Conservation (phyloP, 1,139 yeast species). For the Candida buenavistaensis region DNA sequence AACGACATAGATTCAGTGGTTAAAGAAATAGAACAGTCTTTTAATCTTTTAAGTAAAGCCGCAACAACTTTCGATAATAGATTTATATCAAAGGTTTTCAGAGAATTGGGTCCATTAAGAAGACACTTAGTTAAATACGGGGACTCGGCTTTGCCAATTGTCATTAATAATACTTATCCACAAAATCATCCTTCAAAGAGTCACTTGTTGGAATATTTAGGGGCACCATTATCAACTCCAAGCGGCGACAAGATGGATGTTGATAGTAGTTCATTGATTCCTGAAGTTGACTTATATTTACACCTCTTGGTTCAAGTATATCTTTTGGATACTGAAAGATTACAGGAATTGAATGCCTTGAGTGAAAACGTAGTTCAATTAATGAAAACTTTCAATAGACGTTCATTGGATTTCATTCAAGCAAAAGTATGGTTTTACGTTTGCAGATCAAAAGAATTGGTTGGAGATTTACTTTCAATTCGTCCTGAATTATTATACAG, state of each 20-base stretch:
- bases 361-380: constrained; percentile 55
- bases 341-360: constrained; percentile 50
- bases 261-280: constrained; percentile 23
- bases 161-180: constrained; percentile 53
- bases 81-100: constrained; percentile 78
- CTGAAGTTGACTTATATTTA: constrained; percentile 80
- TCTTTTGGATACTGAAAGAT: constrained; percentile 62
- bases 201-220: constrained; percentile 43
- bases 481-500: constrained; percentile 72
- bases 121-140: constrained; percentile 49
- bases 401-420: constrained; percentile 81
- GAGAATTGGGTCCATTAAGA: constrained; percentile 79
- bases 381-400: constrained; percentile 66
- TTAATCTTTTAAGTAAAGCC: constrained; percentile 64
- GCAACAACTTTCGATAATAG: constrained; percentile 82
- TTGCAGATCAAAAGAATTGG: constrained; percentile 73
- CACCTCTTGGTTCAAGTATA: constrained; percentile 78
- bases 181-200: constrained; percentile 33
- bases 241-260: constrained; percentile 19
- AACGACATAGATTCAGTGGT: constrained; percentile 17
- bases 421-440: constrained; percentile 95
- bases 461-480: constrained; percentile 57
- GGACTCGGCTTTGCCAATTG: constrained; percentile 48
- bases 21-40: constrained; percentile 52
- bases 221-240: constrained; percentile 14